phyloP scores from a whole-genome alignment of 768 basidiomycete species.

The Lactifluus piperatus region DNA sequence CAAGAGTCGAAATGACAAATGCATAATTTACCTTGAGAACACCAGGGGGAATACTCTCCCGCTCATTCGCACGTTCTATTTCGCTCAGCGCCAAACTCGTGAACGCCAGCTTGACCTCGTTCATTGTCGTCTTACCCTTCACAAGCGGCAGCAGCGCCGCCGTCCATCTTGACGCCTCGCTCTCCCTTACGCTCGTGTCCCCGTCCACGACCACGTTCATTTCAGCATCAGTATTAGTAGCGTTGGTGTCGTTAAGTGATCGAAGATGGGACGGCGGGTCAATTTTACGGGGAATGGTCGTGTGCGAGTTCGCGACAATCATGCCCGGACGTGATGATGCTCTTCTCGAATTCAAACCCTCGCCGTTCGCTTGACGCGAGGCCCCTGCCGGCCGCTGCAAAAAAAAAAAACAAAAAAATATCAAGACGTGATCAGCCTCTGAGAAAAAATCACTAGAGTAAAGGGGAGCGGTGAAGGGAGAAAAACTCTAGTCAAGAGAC shows the following conservation, averaged over 20 bases:
- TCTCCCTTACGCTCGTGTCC: background rate
- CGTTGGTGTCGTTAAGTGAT: background rate
- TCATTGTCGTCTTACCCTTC: conserved; percentile 5
- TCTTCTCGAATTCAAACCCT: background rate
- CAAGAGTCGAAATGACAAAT: background rate
- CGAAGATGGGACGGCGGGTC: background rate
- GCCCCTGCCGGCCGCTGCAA: conserved; percentile 1
- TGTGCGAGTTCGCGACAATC: background rate
- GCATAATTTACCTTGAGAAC: conserved; percentile 4
- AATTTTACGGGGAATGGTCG: background rate
- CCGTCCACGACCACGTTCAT: no score
- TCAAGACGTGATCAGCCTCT: background rate
- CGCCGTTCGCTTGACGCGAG: background rate
- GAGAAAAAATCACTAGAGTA: background rate
- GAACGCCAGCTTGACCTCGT: background rate
- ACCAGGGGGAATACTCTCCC: background rate
- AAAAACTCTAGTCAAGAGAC: background rate
- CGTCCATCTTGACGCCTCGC: conserved; percentile 6
- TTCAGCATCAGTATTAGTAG: background rate
- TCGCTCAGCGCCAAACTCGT: background rate
- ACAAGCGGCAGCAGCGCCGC: conserved; percentile 9
- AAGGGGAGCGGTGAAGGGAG: no score
- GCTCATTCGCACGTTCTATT: background rate
- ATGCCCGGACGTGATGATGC: background rate
- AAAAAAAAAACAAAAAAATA: no score